Evolutionary conservation across 164 flowering plant genomes (phyloP).

Genomic region (grape (Vitis vinifera)): ASM3070453v1 NC_081812.1:13784501-13785000

Average conservation of each 20-base stretch:
- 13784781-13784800: slow-evolving; percentile 6
- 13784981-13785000: too few species aligned
- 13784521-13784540: too few species aligned
- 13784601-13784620: not conserved
- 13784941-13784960: slow-evolving; percentile 31
- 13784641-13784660: too few species aligned
- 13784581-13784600: not conserved
- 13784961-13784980: slow-evolving; percentile 24
- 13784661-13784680: not conserved
- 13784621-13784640: not conserved
- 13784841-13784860: slow-evolving; percentile 31
- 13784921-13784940: slow-evolving; percentile 17
- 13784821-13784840: slow-evolving; percentile 19
- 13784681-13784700: not conserved
- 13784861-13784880: slow-evolving; percentile 20
- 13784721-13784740: not conserved
- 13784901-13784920: slow-evolving; percentile 27
- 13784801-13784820: slow-evolving; percentile 9
- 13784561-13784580: too few species aligned
- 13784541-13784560: too few species aligned
- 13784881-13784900: slow-evolving; percentile 21
- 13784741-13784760: slow-evolving; percentile 2
- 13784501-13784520: too few species aligned
- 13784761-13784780: slow-evolving; percentile 4
- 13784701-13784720: not conserved